Evolutionary conservation across 1,284 basidiomycete genomes (phyloP).

Genomic region (Melampsora larici-populina): DNA sequence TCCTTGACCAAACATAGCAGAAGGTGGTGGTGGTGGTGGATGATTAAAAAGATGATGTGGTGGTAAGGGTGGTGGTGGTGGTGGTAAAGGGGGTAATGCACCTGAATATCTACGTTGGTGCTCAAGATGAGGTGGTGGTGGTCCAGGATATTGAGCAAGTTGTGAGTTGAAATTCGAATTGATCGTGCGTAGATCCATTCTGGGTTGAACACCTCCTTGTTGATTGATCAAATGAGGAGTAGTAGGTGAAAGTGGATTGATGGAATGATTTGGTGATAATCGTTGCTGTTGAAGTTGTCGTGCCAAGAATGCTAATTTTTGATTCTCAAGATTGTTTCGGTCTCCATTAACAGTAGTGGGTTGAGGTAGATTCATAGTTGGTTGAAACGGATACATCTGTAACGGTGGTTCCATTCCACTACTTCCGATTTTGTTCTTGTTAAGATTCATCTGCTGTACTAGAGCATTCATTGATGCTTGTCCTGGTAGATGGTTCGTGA

Average conservation of each 20-base stretch:
- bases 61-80: neutral
- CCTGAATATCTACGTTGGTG: constrained; percentile 21
- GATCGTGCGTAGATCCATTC: neutral
- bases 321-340: constrained; percentile 24
- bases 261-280: neutral
- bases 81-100: constrained; percentile 14
- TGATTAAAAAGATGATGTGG: neutral
- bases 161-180: neutral
- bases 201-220: neutral
- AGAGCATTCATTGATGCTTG: constrained; percentile 14
- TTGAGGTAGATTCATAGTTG: constrained; percentile 2
- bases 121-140: constrained; percentile 3
- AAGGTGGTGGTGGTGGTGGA: constrained; percentile 5
- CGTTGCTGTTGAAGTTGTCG: constrained; percentile 43
- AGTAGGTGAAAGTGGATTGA: constrained; percentile 5
- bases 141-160: neutral
- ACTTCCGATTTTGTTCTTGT: neutral
- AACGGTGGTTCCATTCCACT: constrained; percentile 4
- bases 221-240: neutral
- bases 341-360: constrained; percentile 19
- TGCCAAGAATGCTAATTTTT: constrained; percentile 33
- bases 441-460: constrained; percentile 10
- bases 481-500: constrained; percentile 18
- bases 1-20: too few species aligned
- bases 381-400: constrained; percentile 19